phyloP scores from a whole-genome alignment of 1,139 yeast species.

The Zygoascus sp. region DNA sequence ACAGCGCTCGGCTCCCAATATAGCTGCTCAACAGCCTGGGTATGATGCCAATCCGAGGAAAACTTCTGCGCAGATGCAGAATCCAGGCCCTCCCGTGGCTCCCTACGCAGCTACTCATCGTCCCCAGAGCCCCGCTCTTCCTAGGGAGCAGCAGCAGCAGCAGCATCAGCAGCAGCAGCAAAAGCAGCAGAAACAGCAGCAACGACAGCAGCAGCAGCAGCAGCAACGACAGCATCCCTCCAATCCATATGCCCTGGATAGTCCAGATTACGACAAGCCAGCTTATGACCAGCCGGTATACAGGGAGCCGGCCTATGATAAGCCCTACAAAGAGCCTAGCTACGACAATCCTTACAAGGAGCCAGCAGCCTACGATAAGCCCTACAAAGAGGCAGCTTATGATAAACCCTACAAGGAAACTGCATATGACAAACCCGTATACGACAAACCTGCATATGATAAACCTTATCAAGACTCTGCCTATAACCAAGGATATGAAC shows the following conservation, averaged over 20 bases:
- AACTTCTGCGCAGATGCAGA: background rate
- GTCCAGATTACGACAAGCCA: too few species aligned
- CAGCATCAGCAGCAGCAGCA: background rate
- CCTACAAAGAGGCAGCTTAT: too few species aligned
- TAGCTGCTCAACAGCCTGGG: slow-evolving; percentile 10
- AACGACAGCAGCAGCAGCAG: background rate
- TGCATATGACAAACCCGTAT: background rate
- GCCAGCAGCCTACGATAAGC: too few species aligned
- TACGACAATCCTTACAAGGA: too few species aligned
- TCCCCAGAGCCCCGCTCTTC: background rate
- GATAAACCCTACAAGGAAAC: background rate
- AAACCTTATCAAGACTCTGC: slow-evolving; percentile 1
- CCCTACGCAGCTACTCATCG: slow-evolving; percentile 10
- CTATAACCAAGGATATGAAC: slow-evolving; percentile 4
- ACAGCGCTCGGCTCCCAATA: background rate
- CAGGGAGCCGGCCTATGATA: background rate
- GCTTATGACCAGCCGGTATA: too few species aligned
- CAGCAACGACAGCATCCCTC: background rate
- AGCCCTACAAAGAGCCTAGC: background rate
- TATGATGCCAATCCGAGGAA: background rate
- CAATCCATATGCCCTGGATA: background rate
- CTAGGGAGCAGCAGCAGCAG: background rate
- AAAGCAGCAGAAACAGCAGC: background rate
- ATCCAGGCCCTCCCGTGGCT: slow-evolving; percentile 17
- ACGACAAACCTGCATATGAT: background rate